Percentiles rank a stretch among this genome's conserved stretches.
These are phyloP conservation scores for Candida sojae DNA, from an alignment of 1,139 yeast genomes.

Conservation along the genomic window DNA sequence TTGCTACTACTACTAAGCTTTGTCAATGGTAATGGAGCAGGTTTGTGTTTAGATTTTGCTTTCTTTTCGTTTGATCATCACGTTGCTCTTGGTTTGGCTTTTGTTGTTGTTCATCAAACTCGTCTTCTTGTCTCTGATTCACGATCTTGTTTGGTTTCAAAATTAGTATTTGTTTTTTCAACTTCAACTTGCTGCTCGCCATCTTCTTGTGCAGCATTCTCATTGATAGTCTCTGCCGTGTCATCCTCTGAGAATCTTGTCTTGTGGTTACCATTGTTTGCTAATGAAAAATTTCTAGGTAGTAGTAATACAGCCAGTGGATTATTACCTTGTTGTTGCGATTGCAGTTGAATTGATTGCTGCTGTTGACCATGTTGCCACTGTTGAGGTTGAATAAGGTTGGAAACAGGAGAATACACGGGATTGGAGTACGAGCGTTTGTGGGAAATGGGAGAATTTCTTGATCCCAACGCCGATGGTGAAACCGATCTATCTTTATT, in stretches of 20 bases:
- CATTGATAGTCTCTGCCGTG: background rate
- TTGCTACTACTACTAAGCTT: background rate
- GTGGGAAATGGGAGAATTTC: constrained; percentile 19
- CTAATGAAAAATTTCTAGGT: constrained; percentile 46
- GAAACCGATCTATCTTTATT: constrained; percentile 36
- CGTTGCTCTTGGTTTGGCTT: background rate
- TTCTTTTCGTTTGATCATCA: background rate
- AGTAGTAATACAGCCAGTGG: constrained; percentile 41
- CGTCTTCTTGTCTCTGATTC: background rate
- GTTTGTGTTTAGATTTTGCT: background rate
- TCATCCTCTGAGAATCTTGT: constrained; percentile 1
- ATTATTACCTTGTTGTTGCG: constrained; percentile 10
- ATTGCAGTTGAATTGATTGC: constrained; percentile 19
- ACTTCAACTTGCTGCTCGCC: background rate
- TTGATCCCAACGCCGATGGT: constrained; percentile 17
- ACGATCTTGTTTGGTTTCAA: too few species aligned
- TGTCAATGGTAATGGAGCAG: constrained; percentile 1
- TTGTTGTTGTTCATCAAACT: background rate
- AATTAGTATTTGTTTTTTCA: background rate
- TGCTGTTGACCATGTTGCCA: constrained; percentile 8
- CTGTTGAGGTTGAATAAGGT: constrained; percentile 8
- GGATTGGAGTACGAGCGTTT: constrained; percentile 40
- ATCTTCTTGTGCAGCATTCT: constrained; percentile 29
- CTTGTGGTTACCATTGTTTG: constrained; percentile 9
- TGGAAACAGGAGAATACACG: constrained; percentile 26